Evolutionary conservation across 2,329 filamentous ascomycete genomes (phyloP).

Genomic region (Calonectria fujianensis): DNA sequence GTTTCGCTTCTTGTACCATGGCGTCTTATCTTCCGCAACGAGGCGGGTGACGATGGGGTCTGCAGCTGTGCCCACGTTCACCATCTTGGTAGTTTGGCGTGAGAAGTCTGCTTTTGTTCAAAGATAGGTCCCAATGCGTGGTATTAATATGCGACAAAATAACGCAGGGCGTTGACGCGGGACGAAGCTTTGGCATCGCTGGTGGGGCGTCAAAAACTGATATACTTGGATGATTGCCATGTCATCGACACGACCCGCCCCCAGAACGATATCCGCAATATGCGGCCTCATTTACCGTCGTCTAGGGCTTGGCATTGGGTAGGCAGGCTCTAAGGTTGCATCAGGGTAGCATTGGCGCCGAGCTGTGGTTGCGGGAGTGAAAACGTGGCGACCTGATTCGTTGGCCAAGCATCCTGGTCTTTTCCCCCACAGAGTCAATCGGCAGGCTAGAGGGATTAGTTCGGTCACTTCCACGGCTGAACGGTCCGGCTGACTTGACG

Average conservation of each 20-base stretch:
- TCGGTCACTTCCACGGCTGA: background rate
- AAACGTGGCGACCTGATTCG: background rate
- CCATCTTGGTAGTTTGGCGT: background rate
- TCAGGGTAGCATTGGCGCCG: background rate
- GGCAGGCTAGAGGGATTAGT: background rate
- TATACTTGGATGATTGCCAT: background rate
- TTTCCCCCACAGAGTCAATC: background rate
- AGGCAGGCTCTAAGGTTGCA: constrained; percentile 7
- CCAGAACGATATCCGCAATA: background rate
- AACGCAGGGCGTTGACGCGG: background rate
- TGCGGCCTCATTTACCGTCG: constrained; percentile 15
- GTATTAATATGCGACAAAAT: background rate
- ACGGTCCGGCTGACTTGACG: constrained; percentile 23
- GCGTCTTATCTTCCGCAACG: constrained; percentile 14
- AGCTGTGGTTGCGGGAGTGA: background rate
- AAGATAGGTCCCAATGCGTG: background rate
- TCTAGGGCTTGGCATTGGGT: constrained; percentile 10
- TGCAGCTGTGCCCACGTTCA: constrained; percentile 24
- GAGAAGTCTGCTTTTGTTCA: background rate
- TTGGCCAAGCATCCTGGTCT: background rate
- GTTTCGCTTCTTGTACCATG: constrained; percentile 35
- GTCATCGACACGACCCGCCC: background rate
- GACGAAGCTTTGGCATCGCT: background rate
- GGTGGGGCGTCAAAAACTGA: background rate
- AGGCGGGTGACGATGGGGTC: constrained; percentile 29